Percentiles rank a stretch among this genome's conserved stretches.
Conservation (phyloP, 805 yeast genomes). For the Helenozyma rhizophorensis region DNA sequence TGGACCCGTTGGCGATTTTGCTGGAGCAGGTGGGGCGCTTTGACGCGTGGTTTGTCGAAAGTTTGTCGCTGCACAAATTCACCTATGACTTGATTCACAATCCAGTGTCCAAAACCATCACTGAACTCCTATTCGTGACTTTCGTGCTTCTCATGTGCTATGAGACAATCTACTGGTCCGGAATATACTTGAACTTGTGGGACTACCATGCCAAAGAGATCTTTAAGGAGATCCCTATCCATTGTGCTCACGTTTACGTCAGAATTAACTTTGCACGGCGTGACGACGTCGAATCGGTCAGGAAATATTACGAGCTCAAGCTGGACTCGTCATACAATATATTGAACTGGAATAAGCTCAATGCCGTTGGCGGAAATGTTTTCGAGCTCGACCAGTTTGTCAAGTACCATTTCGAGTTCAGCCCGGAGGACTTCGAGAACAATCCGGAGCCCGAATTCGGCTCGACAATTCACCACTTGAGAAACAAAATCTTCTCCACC, state of each 20-base stretch:
- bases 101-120: slow-evolving; percentile 12
- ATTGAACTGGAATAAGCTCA: slow-evolving; percentile 11
- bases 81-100: slow-evolving; percentile 14
- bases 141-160: slow-evolving; percentile 24
- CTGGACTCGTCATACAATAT: slow-evolving; percentile 23
- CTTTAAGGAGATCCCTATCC: slow-evolving; percentile 69
- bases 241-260: slow-evolving; percentile 70
- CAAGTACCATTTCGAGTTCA: slow-evolving; percentile 68
- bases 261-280: slow-evolving; percentile 39
- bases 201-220: slow-evolving; percentile 54
- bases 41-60: slow-evolving; percentile 9
- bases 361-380: slow-evolving; percentile 14
- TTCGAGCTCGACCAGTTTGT: slow-evolving; percentile 24
- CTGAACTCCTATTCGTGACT: slow-evolving; percentile 11
- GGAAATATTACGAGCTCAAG: slow-evolving; percentile 27
- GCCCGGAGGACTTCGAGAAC: slow-evolving; percentile 71
- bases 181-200: slow-evolving; percentile 41
- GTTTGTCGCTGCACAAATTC: slow-evolving; percentile 7
- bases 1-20: neutral
- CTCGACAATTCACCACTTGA: slow-evolving; percentile 58
- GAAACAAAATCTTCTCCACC: slow-evolving; percentile 51
- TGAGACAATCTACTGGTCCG: slow-evolving; percentile 40
- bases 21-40: neutral
- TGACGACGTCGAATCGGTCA: slow-evolving; percentile 15
- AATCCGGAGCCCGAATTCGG: slow-evolving; percentile 64